Evolutionary conservation across 2,329 filamentous ascomycete species (phyloP).

Genomic region (Tolypocladium guangdongense): DNA sequence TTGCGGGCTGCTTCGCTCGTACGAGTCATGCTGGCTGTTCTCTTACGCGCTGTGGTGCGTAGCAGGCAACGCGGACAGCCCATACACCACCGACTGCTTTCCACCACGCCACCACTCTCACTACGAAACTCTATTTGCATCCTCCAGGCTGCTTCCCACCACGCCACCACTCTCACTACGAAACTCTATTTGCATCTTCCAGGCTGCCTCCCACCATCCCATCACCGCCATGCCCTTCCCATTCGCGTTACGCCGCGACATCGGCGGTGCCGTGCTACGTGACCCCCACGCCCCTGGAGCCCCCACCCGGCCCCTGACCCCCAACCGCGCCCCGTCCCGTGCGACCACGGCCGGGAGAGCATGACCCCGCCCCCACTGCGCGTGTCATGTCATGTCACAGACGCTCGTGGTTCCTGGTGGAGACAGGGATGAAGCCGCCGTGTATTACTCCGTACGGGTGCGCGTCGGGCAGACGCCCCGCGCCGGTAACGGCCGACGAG

Average conservation of each 20-base stretch:
- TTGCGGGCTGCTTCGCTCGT: neutral
- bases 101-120: slow-evolving; percentile 11
- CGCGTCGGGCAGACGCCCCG: no score
- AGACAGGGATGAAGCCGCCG: no score
- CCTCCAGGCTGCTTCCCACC: neutral
- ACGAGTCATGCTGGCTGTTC: neutral
- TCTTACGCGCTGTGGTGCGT: neutral
- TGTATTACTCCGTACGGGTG: no score
- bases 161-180: no score
- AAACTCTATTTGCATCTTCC: neutral
- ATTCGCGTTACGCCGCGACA: neutral
- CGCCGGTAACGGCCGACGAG: no score
- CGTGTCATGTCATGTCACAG: no score
- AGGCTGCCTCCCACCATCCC: neutral
- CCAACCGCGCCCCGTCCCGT: neutral
- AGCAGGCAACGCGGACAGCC: no score
- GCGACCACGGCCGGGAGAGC: no score
- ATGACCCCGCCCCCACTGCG: no score
- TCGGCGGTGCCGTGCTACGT: neutral
- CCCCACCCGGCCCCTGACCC: neutral
- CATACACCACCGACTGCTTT: no score
- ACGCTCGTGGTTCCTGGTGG: no score
- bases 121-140: neutral
- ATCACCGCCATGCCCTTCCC: neutral
- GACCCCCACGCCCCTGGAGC: neutral